Base-by-base conservation (phyloP, 1,139 yeast species). In the Yamadazyma dendronema region DNA sequence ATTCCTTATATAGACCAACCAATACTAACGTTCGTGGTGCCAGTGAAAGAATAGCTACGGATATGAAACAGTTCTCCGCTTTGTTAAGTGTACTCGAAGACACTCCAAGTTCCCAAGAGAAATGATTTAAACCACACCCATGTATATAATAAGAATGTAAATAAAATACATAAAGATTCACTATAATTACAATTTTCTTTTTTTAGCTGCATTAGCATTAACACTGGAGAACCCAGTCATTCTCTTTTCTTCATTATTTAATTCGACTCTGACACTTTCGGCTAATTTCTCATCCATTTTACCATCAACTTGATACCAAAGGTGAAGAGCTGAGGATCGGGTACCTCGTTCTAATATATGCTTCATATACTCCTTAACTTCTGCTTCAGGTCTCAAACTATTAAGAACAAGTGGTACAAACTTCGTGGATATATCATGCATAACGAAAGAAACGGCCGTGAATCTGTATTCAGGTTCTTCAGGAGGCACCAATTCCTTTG, bases 261-360 rank as follows among this genome's bases (percentile, higher is more conserved):
- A 50, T 32, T 64, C 65, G 7, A 48, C 51, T 44, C 83, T 60
- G 17, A 77, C 55, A 10, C 64, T 61, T 46, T 77, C 83, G 0
- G 78, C 80, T 31, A 77, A 52, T 2, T 56, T 52, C 42, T 81
- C 88, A 52, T 84, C 92, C 43, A 84, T 80, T 36, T 77, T 74
- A 4, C 89, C 92, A 57, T 88, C 96, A 15, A 89, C 72, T 51
- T 86, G 88, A 51, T 82, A 86, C 96, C 96, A 89, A 26, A 87
- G 67, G 53, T 84, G 77, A 52, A 78, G 78, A 26, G 77, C 76
- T 6, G 82, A 65, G 5, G 80, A 62, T 38, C 92, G 69, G 1
- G 67, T 69, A 1, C 96, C 96, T 13, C 62, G 65, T 11, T 67
- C 65, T 42, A 88, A 57, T 1, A 84, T 74, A 11, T 72, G 62